Evolutionary conservation across 345 rosid species (phyloP).

Genomic region (Salix suchowensis): DNA sequence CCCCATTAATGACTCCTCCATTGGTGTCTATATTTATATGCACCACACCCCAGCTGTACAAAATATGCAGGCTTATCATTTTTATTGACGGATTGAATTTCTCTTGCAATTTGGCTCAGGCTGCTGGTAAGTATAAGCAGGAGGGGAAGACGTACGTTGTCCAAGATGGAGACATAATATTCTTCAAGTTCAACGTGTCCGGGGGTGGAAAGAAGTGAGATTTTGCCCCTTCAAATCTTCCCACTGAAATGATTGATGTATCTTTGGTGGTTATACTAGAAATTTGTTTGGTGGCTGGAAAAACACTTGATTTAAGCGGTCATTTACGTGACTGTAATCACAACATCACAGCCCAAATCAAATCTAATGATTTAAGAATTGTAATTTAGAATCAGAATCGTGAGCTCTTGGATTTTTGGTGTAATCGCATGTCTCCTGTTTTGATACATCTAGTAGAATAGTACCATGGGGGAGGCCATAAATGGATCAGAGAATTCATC

Average conservation of each 20-base stretch:
- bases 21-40: neutral
- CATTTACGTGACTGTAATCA: neutral
- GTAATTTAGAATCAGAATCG: neutral
- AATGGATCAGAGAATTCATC: neutral
- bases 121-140: constrained; percentile 86
- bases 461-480: neutral
- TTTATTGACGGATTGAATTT: neutral
- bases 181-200: constrained; percentile 95
- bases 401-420: neutral
- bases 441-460: no score
- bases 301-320: neutral
- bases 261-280: neutral
- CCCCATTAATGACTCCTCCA: neutral
- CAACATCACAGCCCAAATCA: neutral
- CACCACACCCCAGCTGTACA: neutral
- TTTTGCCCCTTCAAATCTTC: neutral
- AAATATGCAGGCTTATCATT: neutral
- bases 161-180: constrained; percentile 88
- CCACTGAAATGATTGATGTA: neutral
- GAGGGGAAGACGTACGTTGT: constrained; percentile 94
- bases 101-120: constrained; percentile 36
- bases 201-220: constrained; percentile 96
- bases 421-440: neutral
- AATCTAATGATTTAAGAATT: neutral
- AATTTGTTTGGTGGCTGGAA: neutral